phyloP scores from a whole-genome alignment of 106 monocot species.

The Dendrobium catenatum region DNA sequence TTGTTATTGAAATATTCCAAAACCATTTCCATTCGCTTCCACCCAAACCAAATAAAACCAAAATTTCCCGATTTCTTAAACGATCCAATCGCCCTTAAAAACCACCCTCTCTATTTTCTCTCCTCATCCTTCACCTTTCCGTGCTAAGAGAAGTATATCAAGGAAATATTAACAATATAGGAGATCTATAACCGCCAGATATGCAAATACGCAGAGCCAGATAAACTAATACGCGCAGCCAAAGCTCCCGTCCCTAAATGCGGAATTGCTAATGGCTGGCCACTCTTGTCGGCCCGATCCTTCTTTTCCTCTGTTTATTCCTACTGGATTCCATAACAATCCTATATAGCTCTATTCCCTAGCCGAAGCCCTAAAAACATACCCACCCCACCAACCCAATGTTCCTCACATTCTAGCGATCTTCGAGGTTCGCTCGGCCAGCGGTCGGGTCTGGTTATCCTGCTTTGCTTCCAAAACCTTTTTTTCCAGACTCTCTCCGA shows the following conservation, averaged over 20 bases:
- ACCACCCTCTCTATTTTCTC: no score
- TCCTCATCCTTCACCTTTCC: no score
- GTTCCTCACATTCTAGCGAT: neutral
- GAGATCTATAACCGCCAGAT: no score
- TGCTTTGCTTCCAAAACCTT: neutral
- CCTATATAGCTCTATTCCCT: neutral
- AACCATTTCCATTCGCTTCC: no score
- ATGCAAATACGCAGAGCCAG: no score
- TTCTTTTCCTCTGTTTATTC: neutral
- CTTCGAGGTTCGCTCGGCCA: neutral
- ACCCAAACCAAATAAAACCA: no score
- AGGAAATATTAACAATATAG: no score
- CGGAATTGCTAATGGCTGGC: neutral
- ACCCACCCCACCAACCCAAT: neutral
- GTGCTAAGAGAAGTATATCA: no score
- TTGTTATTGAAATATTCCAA: no score
- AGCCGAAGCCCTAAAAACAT: neutral
- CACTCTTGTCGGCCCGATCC: neutral
- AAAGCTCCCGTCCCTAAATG: neutral
- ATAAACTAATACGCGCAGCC: neutral
- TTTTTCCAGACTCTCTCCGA: neutral
- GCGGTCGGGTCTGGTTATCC: neutral
- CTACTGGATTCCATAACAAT: neutral
- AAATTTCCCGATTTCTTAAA: no score
- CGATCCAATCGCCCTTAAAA: no score